Conservation (phyloP, 257 asterid genomes). For the Ilex aquifolium region DNA sequence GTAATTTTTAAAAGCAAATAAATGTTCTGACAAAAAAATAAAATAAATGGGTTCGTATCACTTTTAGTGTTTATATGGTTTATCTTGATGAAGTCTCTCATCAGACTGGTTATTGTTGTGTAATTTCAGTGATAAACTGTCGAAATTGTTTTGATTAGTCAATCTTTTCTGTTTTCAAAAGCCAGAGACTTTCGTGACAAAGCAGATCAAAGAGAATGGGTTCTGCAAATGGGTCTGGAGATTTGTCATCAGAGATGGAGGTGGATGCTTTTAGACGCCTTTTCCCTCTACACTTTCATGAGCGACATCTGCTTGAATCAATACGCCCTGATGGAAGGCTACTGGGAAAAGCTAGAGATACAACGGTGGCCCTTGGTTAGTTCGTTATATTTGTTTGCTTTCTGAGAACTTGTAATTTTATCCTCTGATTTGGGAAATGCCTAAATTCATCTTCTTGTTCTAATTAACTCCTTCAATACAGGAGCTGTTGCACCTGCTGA, state of each 20-base stretch:
- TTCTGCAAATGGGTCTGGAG: slow-evolving; percentile 39
- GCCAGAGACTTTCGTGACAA: slow-evolving; percentile 9
- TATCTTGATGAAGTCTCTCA: no score
- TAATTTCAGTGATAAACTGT: no score
- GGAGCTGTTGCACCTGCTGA: slow-evolving; percentile 96
- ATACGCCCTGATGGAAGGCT: slow-evolving; percentile 79
- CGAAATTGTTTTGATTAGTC: not conserved
- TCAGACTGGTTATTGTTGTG: no score
- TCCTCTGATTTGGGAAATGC: not conserved
- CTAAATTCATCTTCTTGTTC: not conserved
- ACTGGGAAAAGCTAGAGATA: slow-evolving; percentile 80
- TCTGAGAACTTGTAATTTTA: not conserved
- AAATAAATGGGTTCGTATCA: no score
- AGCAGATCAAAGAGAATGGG: slow-evolving; percentile 36
- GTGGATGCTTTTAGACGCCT: slow-evolving; percentile 81
- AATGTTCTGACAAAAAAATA: no score
- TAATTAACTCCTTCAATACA: slow-evolving; percentile 16
- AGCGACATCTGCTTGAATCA: slow-evolving; percentile 67
- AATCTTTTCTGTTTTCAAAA: slow-evolving; percentile 9
- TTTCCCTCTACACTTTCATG: slow-evolving; percentile 80
- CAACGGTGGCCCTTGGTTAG: slow-evolving; percentile 74
- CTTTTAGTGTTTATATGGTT: no score
- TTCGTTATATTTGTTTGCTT: slow-evolving; percentile 9
- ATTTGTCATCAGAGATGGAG: slow-evolving; percentile 82
- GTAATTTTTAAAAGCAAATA: no score